phyloP scores from a whole-genome alignment of 257 asterid genomes.

The Salvia rosmarinus region DNA sequence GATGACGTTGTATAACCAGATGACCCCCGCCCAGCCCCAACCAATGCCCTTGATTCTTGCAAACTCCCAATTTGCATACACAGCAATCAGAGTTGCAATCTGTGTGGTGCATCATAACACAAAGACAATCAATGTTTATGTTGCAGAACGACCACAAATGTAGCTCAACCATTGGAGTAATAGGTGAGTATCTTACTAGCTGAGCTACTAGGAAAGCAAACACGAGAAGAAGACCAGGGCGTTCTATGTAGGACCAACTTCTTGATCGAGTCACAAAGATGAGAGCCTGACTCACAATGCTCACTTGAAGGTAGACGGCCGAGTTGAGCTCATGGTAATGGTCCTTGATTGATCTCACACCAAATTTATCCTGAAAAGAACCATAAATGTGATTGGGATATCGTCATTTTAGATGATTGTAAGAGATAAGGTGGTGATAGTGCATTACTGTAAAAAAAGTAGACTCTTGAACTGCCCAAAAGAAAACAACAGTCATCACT shows the following conservation, averaged over 20 bases:
- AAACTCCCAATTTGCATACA: conserved; percentile 56
- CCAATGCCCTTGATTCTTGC: conserved; percentile 55
- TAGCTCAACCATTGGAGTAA: too few relatives aligned
- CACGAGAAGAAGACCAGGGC: conserved; percentile 57
- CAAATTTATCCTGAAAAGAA: conserved; percentile 48
- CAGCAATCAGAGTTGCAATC: conserved; percentile 60
- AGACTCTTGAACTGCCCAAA: conserved; percentile 54
- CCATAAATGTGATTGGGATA: neutral
- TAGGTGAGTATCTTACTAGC: conserved; percentile 36
- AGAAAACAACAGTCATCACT: conserved; percentile 59
- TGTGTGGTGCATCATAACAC: conserved; percentile 1
- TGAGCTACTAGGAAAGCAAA: conserved; percentile 55
- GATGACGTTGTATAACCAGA: conserved; percentile 56
- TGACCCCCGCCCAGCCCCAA: conserved; percentile 68
- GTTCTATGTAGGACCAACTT: conserved; percentile 55
- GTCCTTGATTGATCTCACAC: conserved; percentile 45
- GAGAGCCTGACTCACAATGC: conserved; percentile 67
- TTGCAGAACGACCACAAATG: too few relatives aligned
- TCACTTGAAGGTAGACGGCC: conserved; percentile 64
- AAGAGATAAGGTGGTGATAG: neutral
- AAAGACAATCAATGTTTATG: too few relatives aligned
- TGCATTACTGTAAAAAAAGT: conserved; percentile 45
- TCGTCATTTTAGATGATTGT: neutral
- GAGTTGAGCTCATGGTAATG: conserved; percentile 48
- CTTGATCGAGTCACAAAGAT: conserved; percentile 68